These are phyloP conservation scores for Sugiyamaella pinicola DNA, from an alignment of 1,139 yeast genomes.

Conservation along the genomic window DNA sequence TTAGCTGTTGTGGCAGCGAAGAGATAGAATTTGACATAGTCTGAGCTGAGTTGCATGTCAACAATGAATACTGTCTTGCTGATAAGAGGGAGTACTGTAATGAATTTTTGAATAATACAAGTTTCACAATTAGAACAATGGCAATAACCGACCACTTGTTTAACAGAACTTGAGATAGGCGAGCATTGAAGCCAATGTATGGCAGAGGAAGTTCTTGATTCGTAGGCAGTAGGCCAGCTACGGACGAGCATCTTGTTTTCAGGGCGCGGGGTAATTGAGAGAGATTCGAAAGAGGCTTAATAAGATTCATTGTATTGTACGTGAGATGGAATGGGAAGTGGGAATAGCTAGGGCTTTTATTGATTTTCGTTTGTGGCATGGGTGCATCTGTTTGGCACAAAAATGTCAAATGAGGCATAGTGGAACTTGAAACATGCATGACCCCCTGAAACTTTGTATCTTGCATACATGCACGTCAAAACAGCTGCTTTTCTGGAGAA, in stretches of 20 bases:
- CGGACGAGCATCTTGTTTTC: background rate
- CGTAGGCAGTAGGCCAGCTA: background rate
- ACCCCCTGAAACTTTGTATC: conserved; percentile 9
- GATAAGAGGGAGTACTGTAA: conserved; percentile 34
- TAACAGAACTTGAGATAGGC: conserved; percentile 41
- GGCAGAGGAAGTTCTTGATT: conserved; percentile 27
- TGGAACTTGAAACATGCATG: conserved; percentile 5
- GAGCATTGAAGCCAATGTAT: conserved; percentile 40
- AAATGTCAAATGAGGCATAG: background rate
- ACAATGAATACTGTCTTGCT: conserved; percentile 33
- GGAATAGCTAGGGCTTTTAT: too few species aligned
- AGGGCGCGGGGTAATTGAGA: background rate
- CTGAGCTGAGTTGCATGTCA: conserved; percentile 53
- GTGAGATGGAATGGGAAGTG: background rate
- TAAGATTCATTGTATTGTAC: background rate
- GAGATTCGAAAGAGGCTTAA: too few species aligned
- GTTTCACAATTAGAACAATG: conserved; percentile 40
- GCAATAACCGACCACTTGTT: conserved; percentile 40
- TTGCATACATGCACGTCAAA: background rate
- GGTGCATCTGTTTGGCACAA: background rate
- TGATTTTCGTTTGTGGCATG: too few species aligned
- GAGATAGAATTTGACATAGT: conserved; percentile 48
- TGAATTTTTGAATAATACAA: conserved; percentile 36
- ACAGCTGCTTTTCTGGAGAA: too few species aligned
- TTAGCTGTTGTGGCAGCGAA: conserved; percentile 59